Base-by-base conservation (phyloP, 768 basidiomycete species). In the Termitomyces sp. region DNA sequence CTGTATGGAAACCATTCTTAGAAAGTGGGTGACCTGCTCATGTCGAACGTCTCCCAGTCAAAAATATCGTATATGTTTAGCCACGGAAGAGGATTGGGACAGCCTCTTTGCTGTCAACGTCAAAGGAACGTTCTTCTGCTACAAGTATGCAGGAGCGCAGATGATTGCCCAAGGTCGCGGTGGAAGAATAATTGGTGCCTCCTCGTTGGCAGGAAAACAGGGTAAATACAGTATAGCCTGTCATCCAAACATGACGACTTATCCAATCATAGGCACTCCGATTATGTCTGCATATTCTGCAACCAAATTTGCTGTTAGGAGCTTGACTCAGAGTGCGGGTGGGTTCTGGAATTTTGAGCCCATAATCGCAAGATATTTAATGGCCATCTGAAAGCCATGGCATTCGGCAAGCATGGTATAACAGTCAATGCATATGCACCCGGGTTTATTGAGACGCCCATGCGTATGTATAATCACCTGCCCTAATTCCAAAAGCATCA, bases 101-200 rank as follows among this genome's bases (percentile, higher is more conserved):
- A 69, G 65, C 65, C 43, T 71, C 7, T 70, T 80, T 60, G 71
- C 75, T 5, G 72, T 87, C 63, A 88, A 88, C 63, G 74, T 79
- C 60, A 78, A 81, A 55, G 85, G 85, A 40, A 71, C 77, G 2
- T 86, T 82, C 71, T 76, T 83, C 60, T 87, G 83, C 66, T 87
- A 87, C 48, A 83, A 86, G 55, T 76, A 86, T 59, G 87, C 85
- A 2, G 85, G 82, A 18, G 72, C 72, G 54, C 80, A 82, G 63
- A 88, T 88, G 87, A 75, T 85, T 9, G 57, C 65, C 9, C 82
- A 82, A 70, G 77, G 79, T 0, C 71, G 69, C 5, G 79, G 83
- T 16, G 83, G 86, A 1, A 74, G 80, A 18, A 82, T 88, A 59
- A 77, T 87, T 30, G 80, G 86, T 46, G 74, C 75, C 1, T 65